Base-by-base conservation (phyloP, 2,329 filamentous ascomycete species). In the Penicillium digitatum region DNA sequence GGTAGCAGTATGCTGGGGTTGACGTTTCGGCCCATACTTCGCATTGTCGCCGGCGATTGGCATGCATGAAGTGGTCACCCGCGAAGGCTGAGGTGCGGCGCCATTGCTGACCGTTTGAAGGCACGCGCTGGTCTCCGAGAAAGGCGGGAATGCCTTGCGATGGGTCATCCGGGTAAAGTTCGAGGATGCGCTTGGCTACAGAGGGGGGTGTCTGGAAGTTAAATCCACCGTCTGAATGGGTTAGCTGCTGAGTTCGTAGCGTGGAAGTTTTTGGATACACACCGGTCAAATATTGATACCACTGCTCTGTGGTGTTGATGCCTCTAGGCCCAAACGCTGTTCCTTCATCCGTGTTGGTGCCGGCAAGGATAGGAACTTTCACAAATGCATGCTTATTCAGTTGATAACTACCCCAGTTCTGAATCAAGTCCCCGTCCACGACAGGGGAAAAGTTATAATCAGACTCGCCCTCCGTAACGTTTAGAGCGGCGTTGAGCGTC, bases 331-430 rank as follows among this genome's bases (percentile, higher is more conserved):
- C 79, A 62, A 86, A 87, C 1, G 75, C 73, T 0, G 80, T 80
- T 2, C 84, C 87, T 66, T 89, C 87, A 61, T 89, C 86, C 1
- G 80, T 80, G 67, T 87, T 88, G 34, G 79, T 80, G 7, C 87
- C 86, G 32, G 79, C 74, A 7, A 89, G 76, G 38, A 88, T 79
- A 1, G 85, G 84, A 0, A 88, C 82, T 49, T 82, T 78, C 53
- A 87, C 81, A 59, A 88, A 87, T 18, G 79, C 78, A 44, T 84
- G 85, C 5, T 77, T 68, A 1, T 74, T 71, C 6, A 89, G 72
- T 60, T 86, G 82, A 8, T 78, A 67, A 10, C 80, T 81, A 1
- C 78, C 79, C 58, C 77, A 80, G 8, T 78, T 76, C 10, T 73
- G 71, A 18, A 87, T 73, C 48, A 86, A 78, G 62, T 85, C 81